These are phyloP conservation scores for Rhodosporidiobolus odoratus DNA, from an alignment of 768 basidiomycete species.

Conservation along the genomic window DNA sequence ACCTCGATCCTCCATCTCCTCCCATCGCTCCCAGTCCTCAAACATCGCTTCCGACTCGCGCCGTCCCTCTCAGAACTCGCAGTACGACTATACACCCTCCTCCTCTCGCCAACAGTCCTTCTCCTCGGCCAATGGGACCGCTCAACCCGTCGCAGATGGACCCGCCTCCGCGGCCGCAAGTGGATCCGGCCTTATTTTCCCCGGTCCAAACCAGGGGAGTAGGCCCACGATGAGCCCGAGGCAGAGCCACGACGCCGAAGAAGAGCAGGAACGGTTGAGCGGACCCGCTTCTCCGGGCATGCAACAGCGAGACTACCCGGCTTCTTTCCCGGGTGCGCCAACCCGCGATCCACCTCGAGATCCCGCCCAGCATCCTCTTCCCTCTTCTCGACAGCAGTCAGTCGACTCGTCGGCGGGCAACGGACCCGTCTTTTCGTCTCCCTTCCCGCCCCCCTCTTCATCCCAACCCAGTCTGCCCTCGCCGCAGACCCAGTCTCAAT, in stretches of 20 bases:
- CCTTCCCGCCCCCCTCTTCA: neutral
- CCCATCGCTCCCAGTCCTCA: neutral
- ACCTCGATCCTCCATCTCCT: neutral
- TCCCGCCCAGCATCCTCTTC: neutral
- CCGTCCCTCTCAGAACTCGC: neutral
- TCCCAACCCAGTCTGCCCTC: no score
- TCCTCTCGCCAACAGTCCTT: conserved; percentile 3
- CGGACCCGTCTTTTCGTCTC: neutral
- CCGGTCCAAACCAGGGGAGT: neutral
- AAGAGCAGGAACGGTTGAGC: neutral
- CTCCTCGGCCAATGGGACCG: neutral
- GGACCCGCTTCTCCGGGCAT: neutral
- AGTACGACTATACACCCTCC: neutral
- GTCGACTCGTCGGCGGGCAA: neutral
- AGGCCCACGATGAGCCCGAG: neutral
- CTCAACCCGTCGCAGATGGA: neutral
- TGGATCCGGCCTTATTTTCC: conserved; percentile 3
- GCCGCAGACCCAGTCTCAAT: neutral
- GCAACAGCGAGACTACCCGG: neutral
- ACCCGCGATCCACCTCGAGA: neutral
- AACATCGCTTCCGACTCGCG: neutral
- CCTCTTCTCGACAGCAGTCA: neutral
- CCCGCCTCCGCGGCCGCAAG: neutral
- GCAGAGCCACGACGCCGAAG: neutral
- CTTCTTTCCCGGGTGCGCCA: conserved; percentile 13